Evolutionary conservation across 2,329 filamentous ascomycete species (phyloP), one percentile per base, ranked within the genome.

Genomic region (Claviceps citrina): DNA sequence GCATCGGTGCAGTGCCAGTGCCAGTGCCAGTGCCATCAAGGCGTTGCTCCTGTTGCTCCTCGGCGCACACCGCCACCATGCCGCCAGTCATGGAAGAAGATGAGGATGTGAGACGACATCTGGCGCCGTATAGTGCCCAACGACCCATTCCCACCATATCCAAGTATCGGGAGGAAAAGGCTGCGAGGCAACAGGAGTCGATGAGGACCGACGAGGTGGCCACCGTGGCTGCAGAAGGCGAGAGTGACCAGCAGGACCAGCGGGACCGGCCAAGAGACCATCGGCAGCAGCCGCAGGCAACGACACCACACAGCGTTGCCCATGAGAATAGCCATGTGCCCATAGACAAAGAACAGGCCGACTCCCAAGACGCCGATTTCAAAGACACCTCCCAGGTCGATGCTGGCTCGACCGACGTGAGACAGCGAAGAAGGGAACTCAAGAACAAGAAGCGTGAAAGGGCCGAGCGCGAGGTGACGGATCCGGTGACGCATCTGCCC

Each of bases 401-500:
- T 9, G 46, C 57, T 2, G 51, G 54, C n/a, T 47, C 60, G 1
- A 47, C 60, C 24, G 62, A 69, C 38, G 61, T 65, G 2, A 67
- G 60, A 46, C 55, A 66, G 43, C 65, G 67, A 51, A 62, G 66
- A 19, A 70, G 69, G 42, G 57, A 61, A 7, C 64, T 67, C 52
- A 68, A 70, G 48, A 64, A 63, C 42, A 55, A 49, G 9, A 62
- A 61, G 37, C 54, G 58, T 35, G 62, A 66, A 37, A 61, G 62
- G 32, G 65, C 61, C n/a, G 65, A 67, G n/a, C 62, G 68, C 43
- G 67, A 80, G 52, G 79, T 84, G 35, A 84, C 78, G 1, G 80
- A 84, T 50, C 79, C 79, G 0, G 68, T 84, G 30, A 84, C 80
- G 1, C 80, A 84, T 56, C 63, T 84, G 3, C 78, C 78, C 2